Conservation (phyloP, 2,329 filamentous ascomycete genomes). For the Colletotrichum zoysiae region DNA sequence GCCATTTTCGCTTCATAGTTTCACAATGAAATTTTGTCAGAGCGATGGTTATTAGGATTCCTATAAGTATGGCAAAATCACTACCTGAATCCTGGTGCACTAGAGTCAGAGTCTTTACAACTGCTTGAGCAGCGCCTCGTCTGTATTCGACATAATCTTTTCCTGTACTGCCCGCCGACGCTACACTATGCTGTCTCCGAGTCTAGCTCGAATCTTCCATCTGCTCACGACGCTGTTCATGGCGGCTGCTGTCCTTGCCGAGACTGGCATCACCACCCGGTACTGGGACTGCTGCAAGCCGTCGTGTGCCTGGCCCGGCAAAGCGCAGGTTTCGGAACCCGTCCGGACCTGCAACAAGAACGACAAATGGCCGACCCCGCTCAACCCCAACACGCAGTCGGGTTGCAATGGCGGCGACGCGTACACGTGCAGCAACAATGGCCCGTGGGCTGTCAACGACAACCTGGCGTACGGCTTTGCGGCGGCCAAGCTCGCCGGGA, state of each 20-base stretch:
- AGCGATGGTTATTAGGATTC: too few species aligned
- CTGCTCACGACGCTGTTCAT: neutral
- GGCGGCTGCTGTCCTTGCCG: neutral
- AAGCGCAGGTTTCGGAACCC: constrained; percentile 64
- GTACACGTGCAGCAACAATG: constrained; percentile 72
- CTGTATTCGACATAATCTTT: neutral
- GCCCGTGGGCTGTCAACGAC: constrained; percentile 71
- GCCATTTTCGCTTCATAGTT: neutral
- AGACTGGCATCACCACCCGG: constrained; percentile 46
- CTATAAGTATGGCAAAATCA: neutral
- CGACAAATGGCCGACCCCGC: constrained; percentile 58
- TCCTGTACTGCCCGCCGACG: neutral
- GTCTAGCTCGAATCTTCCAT: neutral
- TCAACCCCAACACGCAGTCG: constrained; percentile 60
- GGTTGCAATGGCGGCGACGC: constrained; percentile 71
- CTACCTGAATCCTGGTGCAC: neutral
- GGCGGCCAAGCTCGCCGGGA: constrained; percentile 67
- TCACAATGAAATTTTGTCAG: neutral
- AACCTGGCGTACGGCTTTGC: constrained; percentile 74
- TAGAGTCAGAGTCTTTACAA: neutral
- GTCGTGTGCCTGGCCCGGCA: constrained; percentile 71
- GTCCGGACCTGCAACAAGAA: constrained; percentile 68
- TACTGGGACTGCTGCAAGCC: constrained; percentile 80
- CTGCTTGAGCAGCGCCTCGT: neutral
- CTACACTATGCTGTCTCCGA: neutral